phyloP scores from a whole-genome alignment of 2,329 filamentous ascomycete genomes.

The Ophiosphaerella korrae region DNA sequence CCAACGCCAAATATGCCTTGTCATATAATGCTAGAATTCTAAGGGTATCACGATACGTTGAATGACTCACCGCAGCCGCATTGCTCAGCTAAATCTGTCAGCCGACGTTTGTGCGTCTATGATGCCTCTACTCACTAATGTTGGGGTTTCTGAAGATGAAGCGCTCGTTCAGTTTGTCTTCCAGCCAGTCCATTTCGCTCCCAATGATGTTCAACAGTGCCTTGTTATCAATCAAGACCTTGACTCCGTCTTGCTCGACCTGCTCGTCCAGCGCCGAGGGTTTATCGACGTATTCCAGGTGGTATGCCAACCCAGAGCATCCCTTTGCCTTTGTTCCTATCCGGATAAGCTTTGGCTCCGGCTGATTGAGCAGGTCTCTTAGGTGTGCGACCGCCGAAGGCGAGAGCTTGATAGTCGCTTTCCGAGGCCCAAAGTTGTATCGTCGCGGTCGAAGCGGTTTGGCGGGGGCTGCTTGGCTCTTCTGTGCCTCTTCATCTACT shows the following conservation, averaged over 20 bases:
- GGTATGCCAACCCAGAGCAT: constrained; percentile 90
- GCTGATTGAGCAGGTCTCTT: constrained; percentile 75
- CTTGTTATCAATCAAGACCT: constrained; percentile 95
- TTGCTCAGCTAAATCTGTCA: constrained; percentile 75
- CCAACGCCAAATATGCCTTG: constrained; percentile 33
- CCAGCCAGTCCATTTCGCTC: constrained; percentile 98
- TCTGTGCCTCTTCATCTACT: constrained; percentile 70
- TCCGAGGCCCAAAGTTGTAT: constrained; percentile 76
- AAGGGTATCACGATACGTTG: constrained; percentile 56
- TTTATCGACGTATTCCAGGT: constrained; percentile 94
- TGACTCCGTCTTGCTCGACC: constrained; percentile 94
- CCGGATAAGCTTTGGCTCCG: constrained; percentile 89
- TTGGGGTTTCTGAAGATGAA: constrained; percentile 98
- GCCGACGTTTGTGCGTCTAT: constrained; percentile 1
- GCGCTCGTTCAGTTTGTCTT: constrained; percentile 88
- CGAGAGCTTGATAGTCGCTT: constrained; percentile 89
- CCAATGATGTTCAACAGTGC: constrained; percentile 97
- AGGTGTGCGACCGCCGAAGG: constrained; percentile 80
- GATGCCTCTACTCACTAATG: constrained; percentile 75
- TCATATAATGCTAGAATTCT: constrained; percentile 35
- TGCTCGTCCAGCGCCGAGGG: constrained; percentile 85
- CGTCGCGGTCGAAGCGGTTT: constrained; percentile 61
- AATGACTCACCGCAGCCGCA: constrained; percentile 97
- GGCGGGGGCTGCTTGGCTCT: constrained; percentile 56
- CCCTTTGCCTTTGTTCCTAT: constrained; percentile 93